Percentiles rank a stretch among this genome's conserved stretches.
Evolutionary conservation across 495 filamentous ascomycete species (phyloP).

Genomic region (Xylaria palmicola): DNA sequence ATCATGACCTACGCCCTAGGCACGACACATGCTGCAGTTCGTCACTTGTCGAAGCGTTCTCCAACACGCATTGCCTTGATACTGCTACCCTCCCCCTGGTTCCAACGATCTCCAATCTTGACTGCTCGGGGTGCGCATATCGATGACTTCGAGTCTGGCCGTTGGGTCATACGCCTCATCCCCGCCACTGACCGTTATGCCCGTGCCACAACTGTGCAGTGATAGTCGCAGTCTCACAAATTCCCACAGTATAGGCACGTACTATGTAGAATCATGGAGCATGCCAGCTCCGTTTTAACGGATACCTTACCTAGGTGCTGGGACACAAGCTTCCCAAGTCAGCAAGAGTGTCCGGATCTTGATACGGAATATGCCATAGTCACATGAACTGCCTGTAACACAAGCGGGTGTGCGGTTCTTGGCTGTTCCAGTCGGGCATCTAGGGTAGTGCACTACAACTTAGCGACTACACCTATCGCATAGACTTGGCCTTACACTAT

Average conservation of each 20-base stretch:
- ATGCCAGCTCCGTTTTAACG: no score
- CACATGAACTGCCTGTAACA: neutral
- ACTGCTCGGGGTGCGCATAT: slow-evolving; percentile 12
- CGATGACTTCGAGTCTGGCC: neutral
- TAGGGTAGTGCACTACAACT: no score
- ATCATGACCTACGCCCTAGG: slow-evolving; percentile 1
- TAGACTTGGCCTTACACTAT: neutral
- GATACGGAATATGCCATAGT: neutral
- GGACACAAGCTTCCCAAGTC: neutral
- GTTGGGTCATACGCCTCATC: neutral
- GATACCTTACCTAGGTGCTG: neutral
- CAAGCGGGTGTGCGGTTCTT: neutral
- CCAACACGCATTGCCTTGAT: neutral
- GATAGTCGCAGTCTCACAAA: slow-evolving; percentile 3
- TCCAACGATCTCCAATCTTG: neutral
- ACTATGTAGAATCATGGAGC: no score
- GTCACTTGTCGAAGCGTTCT: neutral
- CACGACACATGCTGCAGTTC: neutral
- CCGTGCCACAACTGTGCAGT: slow-evolving; percentile 2
- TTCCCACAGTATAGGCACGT: no score
- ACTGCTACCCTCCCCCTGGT: neutral
- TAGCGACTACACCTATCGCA: no score
- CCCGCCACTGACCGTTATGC: slow-evolving; percentile 1
- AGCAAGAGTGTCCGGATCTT: neutral
- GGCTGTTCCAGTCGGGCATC: no score